Conservation (phyloP, 495 filamentous ascomycete genomes). For the Clohesyomyces aquaticus region DNA sequence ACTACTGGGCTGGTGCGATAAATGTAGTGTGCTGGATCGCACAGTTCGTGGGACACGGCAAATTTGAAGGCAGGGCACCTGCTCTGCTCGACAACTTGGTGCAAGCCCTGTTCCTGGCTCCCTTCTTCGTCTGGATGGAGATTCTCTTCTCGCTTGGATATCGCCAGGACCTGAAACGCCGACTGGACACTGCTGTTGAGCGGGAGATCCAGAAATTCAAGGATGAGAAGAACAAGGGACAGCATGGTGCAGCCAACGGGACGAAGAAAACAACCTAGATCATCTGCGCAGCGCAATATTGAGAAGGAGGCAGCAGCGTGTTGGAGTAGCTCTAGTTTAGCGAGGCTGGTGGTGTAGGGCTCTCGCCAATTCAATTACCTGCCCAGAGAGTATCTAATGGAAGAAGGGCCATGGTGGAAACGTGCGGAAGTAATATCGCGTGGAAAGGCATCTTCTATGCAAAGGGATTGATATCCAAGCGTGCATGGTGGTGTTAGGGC, state of each 20-base stretch:
- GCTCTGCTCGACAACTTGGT: constrained; percentile 88
- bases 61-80: constrained; percentile 84
- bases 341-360: no score
- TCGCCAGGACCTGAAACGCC: constrained; percentile 77
- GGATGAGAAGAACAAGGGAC: constrained; percentile 47
- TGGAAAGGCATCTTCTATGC: no score
- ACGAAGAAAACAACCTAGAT: constrained; percentile 26
- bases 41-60: constrained; percentile 91
- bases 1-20: constrained; percentile 69
- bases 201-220: constrained; percentile 66
- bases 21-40: constrained; percentile 78
- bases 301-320: not conserved
- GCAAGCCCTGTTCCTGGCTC: constrained; percentile 90
- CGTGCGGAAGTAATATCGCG: no score
- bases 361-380: no score
- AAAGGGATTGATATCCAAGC: no score
- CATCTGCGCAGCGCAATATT: no score
- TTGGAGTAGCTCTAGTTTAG: not conserved
- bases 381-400: no score
- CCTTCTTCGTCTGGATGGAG: constrained; percentile 98
- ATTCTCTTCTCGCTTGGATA: constrained; percentile 90
- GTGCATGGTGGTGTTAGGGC: no score
- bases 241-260: constrained; percentile 33
- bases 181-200: constrained; percentile 75
- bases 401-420: no score